Evolutionary conservation across 1,284 basidiomycete genomes (phyloP).

Genomic region (Tylopilus sp.): DNA sequence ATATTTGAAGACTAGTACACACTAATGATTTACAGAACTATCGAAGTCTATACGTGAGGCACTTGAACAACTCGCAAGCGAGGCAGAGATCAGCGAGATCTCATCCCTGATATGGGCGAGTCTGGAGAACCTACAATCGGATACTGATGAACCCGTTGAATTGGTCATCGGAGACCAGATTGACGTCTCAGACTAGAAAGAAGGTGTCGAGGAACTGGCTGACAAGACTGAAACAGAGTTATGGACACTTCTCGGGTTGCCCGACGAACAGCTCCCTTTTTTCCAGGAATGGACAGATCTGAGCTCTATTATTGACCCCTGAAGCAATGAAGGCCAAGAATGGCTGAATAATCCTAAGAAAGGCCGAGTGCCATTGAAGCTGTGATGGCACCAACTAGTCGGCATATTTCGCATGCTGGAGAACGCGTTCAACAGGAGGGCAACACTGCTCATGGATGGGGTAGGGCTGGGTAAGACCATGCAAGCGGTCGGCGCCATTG

Average conservation of each 20-base stretch:
- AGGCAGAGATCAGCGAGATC: too few species aligned
- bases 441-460: slow-evolving; percentile 16
- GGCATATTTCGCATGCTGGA: slow-evolving; percentile 9
- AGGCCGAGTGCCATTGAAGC: neutral
- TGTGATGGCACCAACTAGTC: slow-evolving; percentile 18
- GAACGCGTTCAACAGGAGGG: slow-evolving; percentile 4
- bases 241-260: neutral
- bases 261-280: neutral
- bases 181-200: neutral
- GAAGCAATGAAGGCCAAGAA: neutral
- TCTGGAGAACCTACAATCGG: too few species aligned
- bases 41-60: too few species aligned
- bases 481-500: neutral
- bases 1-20: too few species aligned
- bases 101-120: too few species aligned
- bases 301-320: neutral
- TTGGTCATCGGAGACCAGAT: neutral
- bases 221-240: neutral
- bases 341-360: neutral
- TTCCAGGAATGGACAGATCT: neutral
- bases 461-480: slow-evolving; percentile 10
- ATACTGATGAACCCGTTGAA: neutral
- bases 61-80: too few species aligned
- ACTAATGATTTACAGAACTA: too few species aligned
- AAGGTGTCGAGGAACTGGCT: neutral